Percentiles rank a stretch among this genome's conserved stretches.
Conservation (phyloP, 176 grass and related monocot species). For the Aegilops tauschii region DNA sequence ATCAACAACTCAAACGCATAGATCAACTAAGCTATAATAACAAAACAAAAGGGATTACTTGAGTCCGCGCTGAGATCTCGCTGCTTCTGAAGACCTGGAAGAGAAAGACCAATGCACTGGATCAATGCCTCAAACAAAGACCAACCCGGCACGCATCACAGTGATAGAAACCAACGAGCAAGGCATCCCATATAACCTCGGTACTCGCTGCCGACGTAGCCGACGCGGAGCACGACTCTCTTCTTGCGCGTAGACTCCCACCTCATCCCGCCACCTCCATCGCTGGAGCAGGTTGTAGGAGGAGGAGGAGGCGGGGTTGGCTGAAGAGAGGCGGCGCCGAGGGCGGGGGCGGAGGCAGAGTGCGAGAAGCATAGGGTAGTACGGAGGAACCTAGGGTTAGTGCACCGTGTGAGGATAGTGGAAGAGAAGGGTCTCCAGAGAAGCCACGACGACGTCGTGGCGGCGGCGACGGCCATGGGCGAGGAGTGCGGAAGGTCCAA, state of each 20-base stretch:
- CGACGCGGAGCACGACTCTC: slow-evolving; percentile 80
- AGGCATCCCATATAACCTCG: slow-evolving; percentile 48
- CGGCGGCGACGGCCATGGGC: slow-evolving; percentile 31
- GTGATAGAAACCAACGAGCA: neutral
- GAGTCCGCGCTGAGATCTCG: slow-evolving; percentile 47
- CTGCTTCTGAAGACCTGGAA: slow-evolving; percentile 89
- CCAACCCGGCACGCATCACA: neutral
- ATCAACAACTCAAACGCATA: neutral
- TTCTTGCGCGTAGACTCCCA: slow-evolving; percentile 91
- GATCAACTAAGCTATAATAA: neutral
- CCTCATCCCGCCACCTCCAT: slow-evolving; percentile 31
- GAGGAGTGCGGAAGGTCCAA: neutral
- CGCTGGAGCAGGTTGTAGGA: neutral
- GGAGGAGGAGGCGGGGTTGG: slow-evolving; percentile 9
- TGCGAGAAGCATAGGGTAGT: slow-evolving; percentile 22
- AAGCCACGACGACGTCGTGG: slow-evolving; percentile 18
- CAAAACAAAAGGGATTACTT: slow-evolving; percentile 45
- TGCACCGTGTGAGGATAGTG: slow-evolving; percentile 15
- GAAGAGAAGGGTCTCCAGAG: slow-evolving; percentile 45
- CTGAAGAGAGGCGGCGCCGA: neutral
- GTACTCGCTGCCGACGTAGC: slow-evolving; percentile 83
- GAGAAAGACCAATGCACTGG: neutral
- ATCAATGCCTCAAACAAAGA: neutral
- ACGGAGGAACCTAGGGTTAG: slow-evolving; percentile 33
- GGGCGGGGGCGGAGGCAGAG: slow-evolving; percentile 2